A percentile compares a stretch with the other conserved stretches of the same genome.
Conservation (phyloP, 163 green algal genomes). For the Scenedesmus sp. region DNA sequence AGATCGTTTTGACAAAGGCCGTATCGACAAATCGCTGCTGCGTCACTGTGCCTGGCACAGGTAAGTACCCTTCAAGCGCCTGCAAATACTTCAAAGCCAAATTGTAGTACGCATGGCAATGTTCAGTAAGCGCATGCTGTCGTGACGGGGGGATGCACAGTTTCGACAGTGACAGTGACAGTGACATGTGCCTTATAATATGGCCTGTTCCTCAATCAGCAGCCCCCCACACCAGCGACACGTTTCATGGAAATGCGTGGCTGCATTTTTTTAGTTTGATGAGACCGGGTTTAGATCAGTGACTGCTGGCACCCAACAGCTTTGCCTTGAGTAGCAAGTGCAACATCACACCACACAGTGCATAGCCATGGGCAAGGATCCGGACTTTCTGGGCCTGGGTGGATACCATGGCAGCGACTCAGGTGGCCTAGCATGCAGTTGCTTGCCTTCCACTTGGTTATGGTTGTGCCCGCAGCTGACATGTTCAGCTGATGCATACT, state of each 20-base stretch:
- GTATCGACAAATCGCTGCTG: too few relatives aligned
- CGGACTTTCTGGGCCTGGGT: constrained; percentile 34
- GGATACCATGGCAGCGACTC: constrained; percentile 26
- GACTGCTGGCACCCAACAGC: neutral
- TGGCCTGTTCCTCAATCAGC: too few relatives aligned
- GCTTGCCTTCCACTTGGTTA: neutral
- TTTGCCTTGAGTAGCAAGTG: neutral
- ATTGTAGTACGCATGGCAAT: neutral
- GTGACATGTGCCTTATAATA: neutral
- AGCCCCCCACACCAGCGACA: too few relatives aligned
- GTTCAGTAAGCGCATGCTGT: neutral
- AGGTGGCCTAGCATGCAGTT: neutral
- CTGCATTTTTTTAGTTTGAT: too few relatives aligned
- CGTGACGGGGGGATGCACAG: neutral
- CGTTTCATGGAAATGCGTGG: too few relatives aligned
- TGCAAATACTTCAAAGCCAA: neutral
- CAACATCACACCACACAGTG: neutral
- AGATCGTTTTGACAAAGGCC: too few relatives aligned
- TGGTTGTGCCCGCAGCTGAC: neutral
- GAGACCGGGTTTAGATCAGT: neutral
- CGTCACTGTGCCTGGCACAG: neutral
- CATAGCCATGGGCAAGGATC: neutral
- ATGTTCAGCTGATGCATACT: neutral
- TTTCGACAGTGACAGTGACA: neutral
- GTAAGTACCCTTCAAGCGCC: neutral